Base-by-base conservation (phyloP, 148 eudicot genomes). In the Amaranthus hypochondriacus region DNA sequence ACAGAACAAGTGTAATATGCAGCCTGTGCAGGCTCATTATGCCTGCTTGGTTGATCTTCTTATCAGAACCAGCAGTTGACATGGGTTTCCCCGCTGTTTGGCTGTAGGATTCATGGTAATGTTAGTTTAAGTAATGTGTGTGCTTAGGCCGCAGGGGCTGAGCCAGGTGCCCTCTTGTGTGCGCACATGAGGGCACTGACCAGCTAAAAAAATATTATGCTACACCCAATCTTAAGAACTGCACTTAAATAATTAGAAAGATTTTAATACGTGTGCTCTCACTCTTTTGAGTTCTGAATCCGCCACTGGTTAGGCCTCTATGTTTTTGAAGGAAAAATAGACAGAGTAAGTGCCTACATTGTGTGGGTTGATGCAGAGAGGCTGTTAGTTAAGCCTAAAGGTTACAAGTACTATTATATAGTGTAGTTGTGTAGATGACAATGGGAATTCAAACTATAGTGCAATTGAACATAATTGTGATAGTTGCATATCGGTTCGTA, bases 1-100 rank as follows among this genome's bases (percentile, higher is more conserved):
- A 79, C 46, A 52, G 56, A 52, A 63, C 8, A 72, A 66, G 67
- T 84, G 76, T 43, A 76, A 78, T 14, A 21, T 73, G 72, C 66
- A 76, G 75, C 84, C 84, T 66, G 70, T 65, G 48, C 74, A 76
- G 46, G 72, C 75, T 75, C 86, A 84, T 52, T 75, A 78, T 76
- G 73, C 78, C 7, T 81, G 87, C 56, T 75, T 81, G 74, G 80
- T 84, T 48, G 84, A 84, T 77, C 83, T 81, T 79, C 81, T 84
- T 50, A 78, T 80, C 56, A 60, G 78, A 79, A 43, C 80, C 82
- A 6, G 73, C 78, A 8, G 62, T 67, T 70, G 87, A 81, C 73
- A 54, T 81, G 84, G 82, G 58, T 77, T 28, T 70, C 81, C 18
- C 72, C 81, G 9, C 86, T 84, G 67, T 81, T 80, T 28, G 80